phyloP scores from a whole-genome alignment of 495 filamentous ascomycete species.

The Hypoxylon perforatum region DNA sequence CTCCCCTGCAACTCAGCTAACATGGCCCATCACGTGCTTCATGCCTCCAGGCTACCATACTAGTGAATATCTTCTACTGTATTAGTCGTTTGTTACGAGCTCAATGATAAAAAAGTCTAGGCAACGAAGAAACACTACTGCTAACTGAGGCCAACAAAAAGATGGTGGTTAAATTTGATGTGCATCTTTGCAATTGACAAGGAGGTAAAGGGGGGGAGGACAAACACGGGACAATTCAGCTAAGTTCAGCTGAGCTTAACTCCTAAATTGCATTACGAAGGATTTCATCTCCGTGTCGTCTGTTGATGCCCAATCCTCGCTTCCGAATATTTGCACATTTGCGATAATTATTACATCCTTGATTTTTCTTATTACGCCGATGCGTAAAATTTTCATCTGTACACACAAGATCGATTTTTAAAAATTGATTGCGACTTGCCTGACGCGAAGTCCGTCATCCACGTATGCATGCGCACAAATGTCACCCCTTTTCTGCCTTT shows the following conservation, averaged over 20 bases:
- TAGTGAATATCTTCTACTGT: too few species aligned
- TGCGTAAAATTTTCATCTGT: constrained; percentile 8
- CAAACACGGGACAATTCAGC: constrained; percentile 51
- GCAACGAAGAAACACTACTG: constrained; percentile 12
- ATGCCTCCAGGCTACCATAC: too few species aligned
- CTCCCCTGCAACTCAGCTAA: too few species aligned
- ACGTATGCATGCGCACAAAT: constrained; percentile 2
- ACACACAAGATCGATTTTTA: not conserved
- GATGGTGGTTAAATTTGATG: constrained; percentile 2
- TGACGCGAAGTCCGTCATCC: constrained; percentile 3
- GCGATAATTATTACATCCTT: constrained; percentile 24
- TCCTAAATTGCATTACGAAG: constrained; percentile 34
- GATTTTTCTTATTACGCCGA: constrained; percentile 24
- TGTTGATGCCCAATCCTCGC: constrained; percentile 43
- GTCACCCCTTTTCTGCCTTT: not conserved
- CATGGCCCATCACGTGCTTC: too few species aligned
- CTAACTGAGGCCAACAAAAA: not conserved
- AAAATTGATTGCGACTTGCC: constrained; percentile 1
- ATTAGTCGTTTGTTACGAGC: not conserved
- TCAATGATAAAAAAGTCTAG: constrained; percentile 3
- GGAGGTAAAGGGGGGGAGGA: constrained; percentile 37
- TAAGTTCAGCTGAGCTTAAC: constrained; percentile 38
- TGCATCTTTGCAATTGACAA: constrained; percentile 1
- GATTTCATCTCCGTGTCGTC: constrained; percentile 39
- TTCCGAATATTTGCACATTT: constrained; percentile 26